Conservation (phyloP, 805 yeast genomes). For the Nakazawaea laoshanensis region DNA sequence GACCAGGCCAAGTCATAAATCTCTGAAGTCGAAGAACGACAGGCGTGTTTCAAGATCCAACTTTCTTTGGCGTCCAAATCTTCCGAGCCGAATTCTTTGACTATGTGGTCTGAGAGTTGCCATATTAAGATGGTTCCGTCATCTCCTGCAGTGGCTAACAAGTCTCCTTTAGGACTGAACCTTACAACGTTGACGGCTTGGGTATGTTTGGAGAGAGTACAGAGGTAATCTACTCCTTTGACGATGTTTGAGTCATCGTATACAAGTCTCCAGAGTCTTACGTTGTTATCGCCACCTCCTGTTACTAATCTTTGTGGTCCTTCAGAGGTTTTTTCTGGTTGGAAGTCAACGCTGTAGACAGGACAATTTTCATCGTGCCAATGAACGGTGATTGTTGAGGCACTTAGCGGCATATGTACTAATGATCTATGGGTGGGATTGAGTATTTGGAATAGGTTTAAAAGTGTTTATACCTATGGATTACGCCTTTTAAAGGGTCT, state of each 20-base stretch:
- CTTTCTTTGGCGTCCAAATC: constrained; percentile 52
- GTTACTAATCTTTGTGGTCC: constrained; percentile 54
- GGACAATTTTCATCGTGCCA: constrained; percentile 77
- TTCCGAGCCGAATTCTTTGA: constrained; percentile 53
- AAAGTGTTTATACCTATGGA: too few relatives aligned
- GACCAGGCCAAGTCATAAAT: constrained; percentile 93
- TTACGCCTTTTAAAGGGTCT: too few relatives aligned
- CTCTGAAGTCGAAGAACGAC: constrained; percentile 59
- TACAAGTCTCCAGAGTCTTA: constrained; percentile 37
- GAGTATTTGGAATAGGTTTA: too few relatives aligned
- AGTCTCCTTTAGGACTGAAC: constrained; percentile 61
- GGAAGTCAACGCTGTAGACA: constrained; percentile 60
- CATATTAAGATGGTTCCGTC: constrained; percentile 87
- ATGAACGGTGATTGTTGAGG: constrained; percentile 47
- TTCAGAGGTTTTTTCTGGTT: constrained; percentile 25
- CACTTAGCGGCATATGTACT: constrained; percentile 17
- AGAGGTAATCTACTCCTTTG: constrained; percentile 56
- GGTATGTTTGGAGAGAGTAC: constrained; percentile 80
- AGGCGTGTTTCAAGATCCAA: constrained; percentile 60
- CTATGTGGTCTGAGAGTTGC: constrained; percentile 47
- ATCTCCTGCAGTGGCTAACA: constrained; percentile 88
- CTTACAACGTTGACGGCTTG: constrained; percentile 92
- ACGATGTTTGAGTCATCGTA: constrained; percentile 16
- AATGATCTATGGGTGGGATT: too few relatives aligned
- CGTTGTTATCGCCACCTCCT: constrained; percentile 91